phyloP scores from a whole-genome alignment of 306 rosid species.

The Carpinus fangiana region DNA sequence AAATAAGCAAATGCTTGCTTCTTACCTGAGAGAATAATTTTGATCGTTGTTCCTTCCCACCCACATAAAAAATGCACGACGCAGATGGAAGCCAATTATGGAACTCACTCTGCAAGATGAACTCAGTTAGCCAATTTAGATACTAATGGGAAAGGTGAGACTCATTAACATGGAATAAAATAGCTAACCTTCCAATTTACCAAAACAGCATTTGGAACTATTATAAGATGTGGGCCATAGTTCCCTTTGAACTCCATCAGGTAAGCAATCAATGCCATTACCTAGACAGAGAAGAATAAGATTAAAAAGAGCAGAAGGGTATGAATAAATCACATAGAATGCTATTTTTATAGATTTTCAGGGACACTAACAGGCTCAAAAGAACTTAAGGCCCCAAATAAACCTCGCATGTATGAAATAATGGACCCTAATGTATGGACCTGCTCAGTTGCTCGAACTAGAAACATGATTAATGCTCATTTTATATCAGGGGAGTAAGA shows the following conservation, averaged over 20 bases:
- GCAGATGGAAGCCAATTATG: slow-evolving; percentile 93
- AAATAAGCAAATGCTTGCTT: slow-evolving; percentile 31
- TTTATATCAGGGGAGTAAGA: slow-evolving; percentile 10
- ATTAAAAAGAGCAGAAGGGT: background rate
- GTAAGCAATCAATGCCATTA: slow-evolving; percentile 98
- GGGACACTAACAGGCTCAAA: slow-evolving; percentile 11
- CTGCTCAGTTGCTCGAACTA: slow-evolving; percentile 8
- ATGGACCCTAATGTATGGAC: slow-evolving; percentile 11
- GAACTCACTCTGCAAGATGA: slow-evolving; percentile 79
- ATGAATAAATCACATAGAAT: background rate
- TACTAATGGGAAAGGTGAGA: background rate
- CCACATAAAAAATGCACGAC: slow-evolving; percentile 94
- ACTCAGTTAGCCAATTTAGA: slow-evolving; percentile 27
- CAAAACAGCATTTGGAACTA: slow-evolving; percentile 98
- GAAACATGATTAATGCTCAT: slow-evolving; percentile 13
- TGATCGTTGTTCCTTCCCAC: slow-evolving; percentile 86
- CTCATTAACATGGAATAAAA: slow-evolving; percentile 7
- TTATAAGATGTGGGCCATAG: slow-evolving; percentile 99
- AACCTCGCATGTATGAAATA: slow-evolving; percentile 19
- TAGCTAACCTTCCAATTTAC: slow-evolving; percentile 93
- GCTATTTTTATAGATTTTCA: slow-evolving; percentile 12
- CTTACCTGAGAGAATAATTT: slow-evolving; percentile 92
- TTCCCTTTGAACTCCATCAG: slow-evolving; percentile 99
- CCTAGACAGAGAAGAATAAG: slow-evolving; percentile 44
- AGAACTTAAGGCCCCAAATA: slow-evolving; percentile 6